Evolutionary conservation across 1,139 yeast species (phyloP).

Genomic region (Eremothecium cymbalariae): DNA sequence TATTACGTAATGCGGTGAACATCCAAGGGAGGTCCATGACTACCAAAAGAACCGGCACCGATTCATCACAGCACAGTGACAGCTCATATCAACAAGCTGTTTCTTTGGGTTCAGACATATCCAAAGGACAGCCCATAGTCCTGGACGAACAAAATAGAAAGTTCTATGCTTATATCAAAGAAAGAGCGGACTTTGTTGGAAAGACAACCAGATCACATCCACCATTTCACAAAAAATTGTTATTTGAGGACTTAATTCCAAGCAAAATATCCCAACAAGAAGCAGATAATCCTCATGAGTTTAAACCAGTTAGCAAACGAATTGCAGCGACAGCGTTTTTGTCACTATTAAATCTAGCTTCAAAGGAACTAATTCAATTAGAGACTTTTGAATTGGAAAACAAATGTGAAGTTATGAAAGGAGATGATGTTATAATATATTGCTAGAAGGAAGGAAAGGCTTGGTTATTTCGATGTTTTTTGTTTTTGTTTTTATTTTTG

Average conservation of each 20-base stretch:
- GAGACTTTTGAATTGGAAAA: constrained; percentile 13
- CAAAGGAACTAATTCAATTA: constrained; percentile 18
- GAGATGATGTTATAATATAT: constrained; percentile 18
- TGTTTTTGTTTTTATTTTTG: too few relatives aligned
- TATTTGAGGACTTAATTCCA: constrained; percentile 28
- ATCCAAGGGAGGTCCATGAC: constrained; percentile 3
- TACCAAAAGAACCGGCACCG: constrained; percentile 6
- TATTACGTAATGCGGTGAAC: constrained; percentile 10
- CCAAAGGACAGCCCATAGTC: constrained; percentile 6
- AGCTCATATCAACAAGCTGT: constrained; percentile 4
- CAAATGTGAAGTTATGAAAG: constrained; percentile 11
- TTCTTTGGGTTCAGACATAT: constrained; percentile 1
- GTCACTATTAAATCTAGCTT: constrained; percentile 25
- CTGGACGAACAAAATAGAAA: constrained; percentile 23
- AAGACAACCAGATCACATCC: constrained; percentile 16
- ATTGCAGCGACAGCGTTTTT: constrained; percentile 30
- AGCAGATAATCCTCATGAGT: constrained; percentile 5
- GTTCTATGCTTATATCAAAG: constrained; percentile 25
- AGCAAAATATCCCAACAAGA: constrained; percentile 14
- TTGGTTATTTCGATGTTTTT: too few relatives aligned
- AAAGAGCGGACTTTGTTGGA: constrained; percentile 19
- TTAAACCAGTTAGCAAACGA: constrained; percentile 15
- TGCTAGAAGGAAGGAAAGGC: constrained; percentile 7
- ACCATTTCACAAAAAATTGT: constrained; percentile 17
- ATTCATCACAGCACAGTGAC: constrained; percentile 2